Percentiles rank a stretch among this genome's conserved stretches.
These are phyloP conservation scores for Venturia nashicola DNA, from an alignment of 2,329 filamentous ascomycete species.

Conservation along the genomic window DNA sequence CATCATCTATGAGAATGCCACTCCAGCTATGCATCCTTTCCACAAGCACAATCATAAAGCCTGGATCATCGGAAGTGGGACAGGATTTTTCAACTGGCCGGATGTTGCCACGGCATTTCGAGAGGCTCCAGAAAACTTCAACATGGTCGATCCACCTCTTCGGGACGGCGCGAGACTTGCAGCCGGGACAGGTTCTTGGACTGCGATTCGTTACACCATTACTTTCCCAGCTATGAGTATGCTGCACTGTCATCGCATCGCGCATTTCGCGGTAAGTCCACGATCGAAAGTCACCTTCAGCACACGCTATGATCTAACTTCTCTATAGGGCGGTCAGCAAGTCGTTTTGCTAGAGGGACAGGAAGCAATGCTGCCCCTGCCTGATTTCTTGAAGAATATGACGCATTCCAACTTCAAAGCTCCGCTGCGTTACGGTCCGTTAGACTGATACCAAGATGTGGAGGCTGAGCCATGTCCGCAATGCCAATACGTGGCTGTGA, in stretches of 20 bases:
- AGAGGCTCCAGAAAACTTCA: slow-evolving; percentile 12
- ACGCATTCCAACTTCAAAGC: slow-evolving; percentile 14
- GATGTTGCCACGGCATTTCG: slow-evolving; percentile 13
- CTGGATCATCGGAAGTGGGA: slow-evolving; percentile 17
- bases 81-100: slow-evolving; percentile 16
- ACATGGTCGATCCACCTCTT: slow-evolving; percentile 13
- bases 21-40: slow-evolving; percentile 16
- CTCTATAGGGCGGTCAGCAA: slow-evolving; percentile 11
- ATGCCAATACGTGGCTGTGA: background rate
- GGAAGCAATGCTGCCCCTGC: slow-evolving; percentile 12
- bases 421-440: slow-evolving; percentile 13
- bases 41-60: slow-evolving; percentile 20
- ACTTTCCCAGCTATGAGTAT: slow-evolving; percentile 14
- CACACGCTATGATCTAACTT: background rate
- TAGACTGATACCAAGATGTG: slow-evolving; percentile 10
- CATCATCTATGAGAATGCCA: slow-evolving; percentile 17
- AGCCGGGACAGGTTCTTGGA: slow-evolving; percentile 12
- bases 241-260: slow-evolving; percentile 13
- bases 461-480: background rate
- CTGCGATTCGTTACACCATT: slow-evolving; percentile 13
- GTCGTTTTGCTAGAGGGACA: slow-evolving; percentile 14
- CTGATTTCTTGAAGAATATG: slow-evolving; percentile 13
- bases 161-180: slow-evolving; percentile 10
- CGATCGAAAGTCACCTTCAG: background rate
- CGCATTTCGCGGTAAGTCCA: slow-evolving; percentile 10